Conservation (phyloP, 257 asterid genomes). For the Agastache rugosa region DNA sequence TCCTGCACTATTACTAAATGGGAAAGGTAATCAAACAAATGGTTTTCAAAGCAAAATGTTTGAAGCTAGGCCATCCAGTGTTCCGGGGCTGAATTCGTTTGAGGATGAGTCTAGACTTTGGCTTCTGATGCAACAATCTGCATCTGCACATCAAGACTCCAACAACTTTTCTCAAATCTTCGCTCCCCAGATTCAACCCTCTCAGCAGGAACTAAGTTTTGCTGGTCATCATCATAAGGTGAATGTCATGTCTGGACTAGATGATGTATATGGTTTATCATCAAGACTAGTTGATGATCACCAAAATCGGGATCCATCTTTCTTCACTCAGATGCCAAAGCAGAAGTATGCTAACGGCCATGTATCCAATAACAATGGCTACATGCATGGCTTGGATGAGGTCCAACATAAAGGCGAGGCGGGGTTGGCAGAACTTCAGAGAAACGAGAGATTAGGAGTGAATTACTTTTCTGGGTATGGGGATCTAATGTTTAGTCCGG, state of each 20-base stretch:
- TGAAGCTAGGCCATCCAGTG: constrained; percentile 43
- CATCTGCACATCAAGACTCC: constrained; percentile 51
- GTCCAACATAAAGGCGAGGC: constrained; percentile 55
- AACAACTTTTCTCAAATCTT: constrained; percentile 54
- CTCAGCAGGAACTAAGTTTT: constrained; percentile 56
- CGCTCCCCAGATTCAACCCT: constrained; percentile 49
- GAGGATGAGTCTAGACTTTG: constrained; percentile 72
- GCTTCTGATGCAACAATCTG: constrained; percentile 69
- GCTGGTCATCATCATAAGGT: constrained; percentile 37
- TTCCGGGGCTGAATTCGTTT: constrained; percentile 45
- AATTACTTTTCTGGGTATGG: constrained; percentile 67
- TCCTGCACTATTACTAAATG: constrained; percentile 56
- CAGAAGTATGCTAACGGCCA: constrained; percentile 57
- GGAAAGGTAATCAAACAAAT: constrained; percentile 50
- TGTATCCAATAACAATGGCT: constrained; percentile 50
- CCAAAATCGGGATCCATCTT: constrained; percentile 49
- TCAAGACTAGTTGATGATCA: constrained; percentile 55
- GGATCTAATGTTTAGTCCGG: constrained; percentile 63
- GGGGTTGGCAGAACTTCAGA: constrained; percentile 53
- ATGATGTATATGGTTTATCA: constrained; percentile 49
- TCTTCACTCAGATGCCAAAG: constrained; percentile 49
- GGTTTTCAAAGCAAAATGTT: constrained; percentile 46
- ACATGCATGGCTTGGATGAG: constrained; percentile 50
- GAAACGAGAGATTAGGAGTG: constrained; percentile 66
- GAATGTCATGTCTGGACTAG: constrained; percentile 45